Evolutionary conservation across 805 yeast genomes (phyloP).

Genomic region (Suhomyces prunicola): DNA sequence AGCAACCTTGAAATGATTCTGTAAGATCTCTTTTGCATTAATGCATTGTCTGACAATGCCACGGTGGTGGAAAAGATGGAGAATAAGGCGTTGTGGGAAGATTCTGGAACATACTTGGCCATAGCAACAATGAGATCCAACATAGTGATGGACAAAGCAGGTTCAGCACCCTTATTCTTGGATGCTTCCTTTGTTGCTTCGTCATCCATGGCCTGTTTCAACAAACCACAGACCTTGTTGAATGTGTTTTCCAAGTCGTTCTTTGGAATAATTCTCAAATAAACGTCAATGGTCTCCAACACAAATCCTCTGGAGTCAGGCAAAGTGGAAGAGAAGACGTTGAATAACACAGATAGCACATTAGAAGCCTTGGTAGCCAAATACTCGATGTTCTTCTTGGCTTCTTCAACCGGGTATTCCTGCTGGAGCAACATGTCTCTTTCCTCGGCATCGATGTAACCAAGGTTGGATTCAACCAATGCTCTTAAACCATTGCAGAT

Average conservation of each 20-base stretch:
- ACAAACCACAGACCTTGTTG: slow-evolving; percentile 76
- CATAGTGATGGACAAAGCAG: slow-evolving; percentile 74
- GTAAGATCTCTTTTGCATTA: slow-evolving; percentile 86
- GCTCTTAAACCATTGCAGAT: slow-evolving; percentile 79
- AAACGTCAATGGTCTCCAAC: slow-evolving; percentile 81
- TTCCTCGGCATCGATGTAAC: slow-evolving; percentile 50
- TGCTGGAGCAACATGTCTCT: slow-evolving; percentile 54
- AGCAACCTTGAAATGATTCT: slow-evolving; percentile 68
- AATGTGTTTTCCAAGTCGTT: slow-evolving; percentile 73
- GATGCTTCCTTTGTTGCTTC: slow-evolving; percentile 35
- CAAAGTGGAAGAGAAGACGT: slow-evolving; percentile 85
- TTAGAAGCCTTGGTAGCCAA: slow-evolving; percentile 68
- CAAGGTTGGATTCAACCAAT: slow-evolving; percentile 72
- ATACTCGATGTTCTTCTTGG: slow-evolving; percentile 58
- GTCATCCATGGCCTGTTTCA: slow-evolving; percentile 71
- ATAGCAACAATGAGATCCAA: slow-evolving; percentile 86
- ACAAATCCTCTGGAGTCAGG: slow-evolving; percentile 82
- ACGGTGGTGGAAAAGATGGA: slow-evolving; percentile 74
- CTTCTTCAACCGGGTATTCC: slow-evolving; percentile 54
- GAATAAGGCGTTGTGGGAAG: slow-evolving; percentile 70
- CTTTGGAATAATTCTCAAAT: slow-evolving; percentile 63
- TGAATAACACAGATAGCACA: slow-evolving; percentile 80
- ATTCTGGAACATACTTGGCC: slow-evolving; percentile 75
- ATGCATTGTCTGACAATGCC: slow-evolving; percentile 49
- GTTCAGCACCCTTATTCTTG: slow-evolving; percentile 30